These are phyloP conservation scores for Picocystis salinarum DNA, from an alignment of 139 green algal species.

Conservation along the genomic window DNA sequence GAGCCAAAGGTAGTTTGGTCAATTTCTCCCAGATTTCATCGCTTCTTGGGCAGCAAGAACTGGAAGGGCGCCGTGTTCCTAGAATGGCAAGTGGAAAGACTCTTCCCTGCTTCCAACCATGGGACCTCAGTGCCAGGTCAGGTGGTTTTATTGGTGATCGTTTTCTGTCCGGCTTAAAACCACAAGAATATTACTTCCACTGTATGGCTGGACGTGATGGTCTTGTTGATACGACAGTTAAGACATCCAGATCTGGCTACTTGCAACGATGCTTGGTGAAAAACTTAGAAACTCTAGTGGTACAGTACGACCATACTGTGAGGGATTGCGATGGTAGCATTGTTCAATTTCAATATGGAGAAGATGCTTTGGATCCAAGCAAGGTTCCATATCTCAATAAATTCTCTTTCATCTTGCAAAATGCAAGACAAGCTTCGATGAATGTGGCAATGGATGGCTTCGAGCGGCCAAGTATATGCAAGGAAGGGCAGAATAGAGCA, in stretches of 20 bases:
- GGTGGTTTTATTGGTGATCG: conserved; percentile 74
- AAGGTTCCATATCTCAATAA: conserved; percentile 41
- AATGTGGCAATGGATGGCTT: too few relatives aligned
- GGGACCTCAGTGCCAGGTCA: conserved; percentile 35
- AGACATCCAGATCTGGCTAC: conserved; percentile 83
- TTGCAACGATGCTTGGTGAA: conserved; percentile 80
- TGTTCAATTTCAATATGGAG: conserved; percentile 82
- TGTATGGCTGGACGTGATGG: conserved; percentile 97
- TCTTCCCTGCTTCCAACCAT: conserved; percentile 87
- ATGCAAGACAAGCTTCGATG: too few relatives aligned
- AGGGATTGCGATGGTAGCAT: conserved; percentile 60
- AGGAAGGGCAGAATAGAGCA: too few relatives aligned
- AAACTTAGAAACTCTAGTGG: conserved; percentile 74
- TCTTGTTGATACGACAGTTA: conserved; percentile 90
- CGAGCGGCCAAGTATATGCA: too few relatives aligned
- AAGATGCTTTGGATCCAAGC: conserved; percentile 74
- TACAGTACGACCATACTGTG: conserved; percentile 80
- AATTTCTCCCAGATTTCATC: conserved; percentile 95
- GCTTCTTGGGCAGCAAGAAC: conserved; percentile 90
- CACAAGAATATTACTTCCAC: conserved; percentile 98
- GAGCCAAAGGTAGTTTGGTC: conserved; percentile 64
- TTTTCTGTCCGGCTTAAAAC: conserved; percentile 61
- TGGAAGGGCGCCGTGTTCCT: conserved; percentile 85
- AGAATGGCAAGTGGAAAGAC: conserved; percentile 81
- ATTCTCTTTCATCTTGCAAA: conserved; percentile 64